Percentiles rank a stretch among this genome's conserved stretches.
These are phyloP conservation scores for Sporopachydermia cereana DNA, from an alignment of 1,139 yeast genomes.

Conservation along the genomic window DNA sequence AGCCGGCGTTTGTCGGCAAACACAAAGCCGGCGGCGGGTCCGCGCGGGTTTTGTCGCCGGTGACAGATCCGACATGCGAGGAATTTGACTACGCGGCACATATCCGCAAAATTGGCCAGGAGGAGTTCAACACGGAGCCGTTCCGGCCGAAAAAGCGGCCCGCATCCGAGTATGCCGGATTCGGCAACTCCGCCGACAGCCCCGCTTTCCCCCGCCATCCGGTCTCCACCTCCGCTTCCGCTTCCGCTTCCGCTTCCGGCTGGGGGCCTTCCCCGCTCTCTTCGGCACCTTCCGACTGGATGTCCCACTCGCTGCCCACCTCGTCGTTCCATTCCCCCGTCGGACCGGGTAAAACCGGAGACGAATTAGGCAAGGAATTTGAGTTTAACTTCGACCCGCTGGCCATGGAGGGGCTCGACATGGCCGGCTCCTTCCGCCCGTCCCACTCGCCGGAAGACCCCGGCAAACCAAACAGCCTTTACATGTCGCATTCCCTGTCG, in stretches of 20 bases:
- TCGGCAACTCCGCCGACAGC: neutral
- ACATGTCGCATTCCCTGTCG: neutral
- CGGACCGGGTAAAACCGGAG: slow-evolving; percentile 6
- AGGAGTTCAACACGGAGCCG: slow-evolving; percentile 17
- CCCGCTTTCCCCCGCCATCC: neutral
- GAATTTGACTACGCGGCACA: slow-evolving; percentile 62
- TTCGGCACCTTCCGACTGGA: slow-evolving; percentile 4
- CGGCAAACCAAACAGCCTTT: neutral
- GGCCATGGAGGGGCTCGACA: slow-evolving; percentile 24
- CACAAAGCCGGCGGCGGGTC: neutral
- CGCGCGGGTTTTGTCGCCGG: neutral
- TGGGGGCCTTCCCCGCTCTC: slow-evolving; percentile 4
- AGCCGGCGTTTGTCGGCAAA: neutral
- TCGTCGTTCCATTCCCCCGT: slow-evolving; percentile 10
- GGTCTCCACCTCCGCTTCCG: neutral
- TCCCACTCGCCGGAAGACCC: neutral
- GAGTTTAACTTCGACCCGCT: slow-evolving; percentile 23
- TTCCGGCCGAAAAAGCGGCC: slow-evolving; percentile 7
- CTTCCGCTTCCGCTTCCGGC: neutral
- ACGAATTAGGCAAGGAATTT: slow-evolving; percentile 15
- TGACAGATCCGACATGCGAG: slow-evolving; percentile 32
- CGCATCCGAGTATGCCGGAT: neutral
- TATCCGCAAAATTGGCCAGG: slow-evolving; percentile 44
- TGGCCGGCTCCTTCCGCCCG: neutral
- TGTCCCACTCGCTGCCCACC: neutral